Evolutionary conservation across 176 grass and related monocot genomes (phyloP).

Genomic region (Musa beccarii): DNA sequence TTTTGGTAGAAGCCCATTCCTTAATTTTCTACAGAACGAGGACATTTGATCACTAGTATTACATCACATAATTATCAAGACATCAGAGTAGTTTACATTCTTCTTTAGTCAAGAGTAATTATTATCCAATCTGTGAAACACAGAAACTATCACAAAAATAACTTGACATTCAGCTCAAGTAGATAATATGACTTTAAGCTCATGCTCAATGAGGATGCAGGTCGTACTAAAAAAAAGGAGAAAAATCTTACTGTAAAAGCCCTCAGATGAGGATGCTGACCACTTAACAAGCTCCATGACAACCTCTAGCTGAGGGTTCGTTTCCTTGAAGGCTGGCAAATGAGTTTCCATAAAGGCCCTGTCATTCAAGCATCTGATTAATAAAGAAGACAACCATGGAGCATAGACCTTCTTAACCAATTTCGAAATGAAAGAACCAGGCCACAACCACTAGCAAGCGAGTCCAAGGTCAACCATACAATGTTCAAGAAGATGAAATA

Average conservation of each 20-base stretch:
- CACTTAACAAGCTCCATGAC: constrained; percentile 45
- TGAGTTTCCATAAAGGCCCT: constrained; percentile 88
- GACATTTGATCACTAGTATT: too few species aligned
- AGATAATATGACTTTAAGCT: neutral
- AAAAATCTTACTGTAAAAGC: constrained; percentile 72
- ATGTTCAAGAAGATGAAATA: neutral
- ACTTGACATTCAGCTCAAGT: neutral
- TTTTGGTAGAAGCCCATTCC: too few species aligned
- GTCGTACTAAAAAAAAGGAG: constrained; percentile 7
- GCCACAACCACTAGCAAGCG: neutral
- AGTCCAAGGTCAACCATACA: neutral
- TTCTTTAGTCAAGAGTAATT: too few species aligned
- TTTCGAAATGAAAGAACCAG: too few species aligned
- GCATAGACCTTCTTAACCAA: too few species aligned
- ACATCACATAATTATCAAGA: neutral
- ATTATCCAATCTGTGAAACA: neutral
- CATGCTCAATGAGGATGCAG: neutral
- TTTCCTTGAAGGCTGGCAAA: constrained; percentile 57
- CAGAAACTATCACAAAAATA: neutral
- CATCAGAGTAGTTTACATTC: too few species aligned
- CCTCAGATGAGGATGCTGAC: constrained; percentile 85
- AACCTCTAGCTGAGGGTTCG: constrained; percentile 57
- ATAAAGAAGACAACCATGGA: neutral
- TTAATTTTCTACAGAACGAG: too few species aligned
- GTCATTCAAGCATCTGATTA: constrained; percentile 6